Evolutionary conservation across 164 flowering plant genomes (phyloP), one percentile per base, ranked within the genome.

Genomic region (Nymphaea thermarum): DNA sequence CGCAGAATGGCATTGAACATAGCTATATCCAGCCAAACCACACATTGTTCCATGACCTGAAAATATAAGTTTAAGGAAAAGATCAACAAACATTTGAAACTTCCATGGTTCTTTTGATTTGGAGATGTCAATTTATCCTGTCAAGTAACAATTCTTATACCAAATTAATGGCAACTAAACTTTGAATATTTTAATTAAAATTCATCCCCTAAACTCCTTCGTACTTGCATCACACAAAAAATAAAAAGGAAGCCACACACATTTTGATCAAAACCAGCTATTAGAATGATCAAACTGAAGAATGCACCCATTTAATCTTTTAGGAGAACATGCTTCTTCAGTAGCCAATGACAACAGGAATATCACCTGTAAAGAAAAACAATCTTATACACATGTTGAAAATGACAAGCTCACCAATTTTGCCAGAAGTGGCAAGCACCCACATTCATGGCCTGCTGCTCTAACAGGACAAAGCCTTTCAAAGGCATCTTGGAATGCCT

Each of bases 1-100:
- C 97, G 96, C 61, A 91, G 96, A 76, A 91, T 84, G 43, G 97
- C 98, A 80, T 94, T 94, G 80, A 91, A 90, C 98, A 94, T 91
- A 63, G 96, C 97, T 71, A 94, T 96, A 72, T 94, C 98, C 68
- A 94, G 69, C 78, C 97, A 86, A 66, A 64, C 63, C 43, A 90
- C 91, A 77, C 91, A 81, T 78, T 91, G 96, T 82, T 87, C 90
- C 95, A 94, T 89, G 36, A 91, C 96, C 98, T 94, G 73, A 71
- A 41, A 45, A 25, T 25, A 25, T 25, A 25, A 25, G 36, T 25
- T 25, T 1, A 25, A 25, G 36, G 36, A 25, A 47, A 47, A 47
- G 55, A 47, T 7, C 55, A 7, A 47, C 12, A 47, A 47, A 47
- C 7, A 47, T 47, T 6, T 47, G 55, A 47, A 12, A 47, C 55